These are phyloP conservation scores for Phytophthora cactorum DNA, from an alignment of 352 stramenopile genomes.

Conservation along the genomic window DNA sequence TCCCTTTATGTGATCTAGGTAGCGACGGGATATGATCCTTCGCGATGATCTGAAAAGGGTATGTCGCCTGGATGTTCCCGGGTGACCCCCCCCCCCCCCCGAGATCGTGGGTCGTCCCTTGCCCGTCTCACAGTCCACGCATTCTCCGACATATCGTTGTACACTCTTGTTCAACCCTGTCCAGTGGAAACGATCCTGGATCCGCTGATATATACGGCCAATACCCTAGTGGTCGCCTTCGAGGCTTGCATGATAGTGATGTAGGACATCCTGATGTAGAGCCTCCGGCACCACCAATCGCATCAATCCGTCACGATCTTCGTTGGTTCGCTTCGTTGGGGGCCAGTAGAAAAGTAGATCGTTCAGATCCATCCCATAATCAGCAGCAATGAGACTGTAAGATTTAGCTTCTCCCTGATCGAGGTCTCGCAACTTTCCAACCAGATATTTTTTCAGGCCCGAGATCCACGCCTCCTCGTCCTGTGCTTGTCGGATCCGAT, in stretches of 20 bases:
- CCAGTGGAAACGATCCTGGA: constrained; percentile 9
- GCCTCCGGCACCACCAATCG: neutral
- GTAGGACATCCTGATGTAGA: neutral
- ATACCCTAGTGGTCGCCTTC: constrained; percentile 4
- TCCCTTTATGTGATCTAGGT: constrained; percentile 6
- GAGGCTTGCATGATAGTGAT: constrained; percentile 5
- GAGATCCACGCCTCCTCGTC: too few relatives aligned
- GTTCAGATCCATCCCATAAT: neutral
- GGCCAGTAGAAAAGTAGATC: neutral
- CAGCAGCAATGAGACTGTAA: too few relatives aligned
- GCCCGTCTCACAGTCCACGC: constrained; percentile 11
- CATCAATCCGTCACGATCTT: neutral
- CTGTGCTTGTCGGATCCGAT: too few relatives aligned
- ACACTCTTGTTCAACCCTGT: neutral
- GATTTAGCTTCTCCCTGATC: too few relatives aligned
- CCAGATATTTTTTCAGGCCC: too few relatives aligned
- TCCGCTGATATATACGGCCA: neutral
- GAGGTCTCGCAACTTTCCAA: too few relatives aligned
- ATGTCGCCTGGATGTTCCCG: constrained; percentile 11
- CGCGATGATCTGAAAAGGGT: constrained; percentile 12
- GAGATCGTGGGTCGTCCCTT: neutral
- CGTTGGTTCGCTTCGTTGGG: neutral
- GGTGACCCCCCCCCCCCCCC: constrained; percentile 12
- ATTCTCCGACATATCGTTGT: constrained; percentile 7
- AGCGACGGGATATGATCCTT: constrained; percentile 27